Percentiles rank a stretch among this genome's conserved stretches.
Evolutionary conservation across 257 asterid species (phyloP).

Genomic region (Petrea volubilis): DNA sequence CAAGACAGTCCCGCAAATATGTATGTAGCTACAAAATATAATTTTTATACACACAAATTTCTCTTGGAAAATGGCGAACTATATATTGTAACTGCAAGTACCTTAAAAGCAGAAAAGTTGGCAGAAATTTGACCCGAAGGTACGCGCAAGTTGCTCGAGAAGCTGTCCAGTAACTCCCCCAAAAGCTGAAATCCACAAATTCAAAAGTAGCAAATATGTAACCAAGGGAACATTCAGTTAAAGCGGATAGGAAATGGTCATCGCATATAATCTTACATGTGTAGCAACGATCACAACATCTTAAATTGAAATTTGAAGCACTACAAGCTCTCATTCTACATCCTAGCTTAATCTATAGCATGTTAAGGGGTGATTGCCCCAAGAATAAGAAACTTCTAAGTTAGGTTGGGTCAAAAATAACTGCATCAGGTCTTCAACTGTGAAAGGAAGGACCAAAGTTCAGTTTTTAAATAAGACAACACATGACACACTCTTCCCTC

Average conservation of each 20-base stretch:
- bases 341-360: slow-evolving; percentile 4
- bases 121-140: slow-evolving; percentile 80
- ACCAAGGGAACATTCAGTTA: not conserved
- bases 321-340: not conserved
- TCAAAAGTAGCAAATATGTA: not conserved
- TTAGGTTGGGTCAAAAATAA: not conserved
- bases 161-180: slow-evolving; percentile 77
- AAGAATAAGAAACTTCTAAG: slow-evolving; percentile 6
- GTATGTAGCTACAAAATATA: not conserved
- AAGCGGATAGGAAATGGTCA: too few species aligned
- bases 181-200: slow-evolving; percentile 56
- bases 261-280: too few species aligned
- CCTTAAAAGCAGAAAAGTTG: slow-evolving; percentile 71
- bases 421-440: not conserved
- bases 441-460: not conserved
- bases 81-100: slow-evolving; percentile 27
- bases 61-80: not conserved
- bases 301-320: not conserved
- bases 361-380: not conserved
- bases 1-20: not conserved
- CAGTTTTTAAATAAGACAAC: not conserved
- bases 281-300: too few species aligned
- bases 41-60: not conserved
- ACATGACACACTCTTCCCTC: not conserved
- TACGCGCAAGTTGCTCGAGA: slow-evolving; percentile 75